Evolutionary conservation across 257 asterid genomes (phyloP), one percentile per base, ranked within the genome.

Genomic region (Capsicum chinense): DNA sequence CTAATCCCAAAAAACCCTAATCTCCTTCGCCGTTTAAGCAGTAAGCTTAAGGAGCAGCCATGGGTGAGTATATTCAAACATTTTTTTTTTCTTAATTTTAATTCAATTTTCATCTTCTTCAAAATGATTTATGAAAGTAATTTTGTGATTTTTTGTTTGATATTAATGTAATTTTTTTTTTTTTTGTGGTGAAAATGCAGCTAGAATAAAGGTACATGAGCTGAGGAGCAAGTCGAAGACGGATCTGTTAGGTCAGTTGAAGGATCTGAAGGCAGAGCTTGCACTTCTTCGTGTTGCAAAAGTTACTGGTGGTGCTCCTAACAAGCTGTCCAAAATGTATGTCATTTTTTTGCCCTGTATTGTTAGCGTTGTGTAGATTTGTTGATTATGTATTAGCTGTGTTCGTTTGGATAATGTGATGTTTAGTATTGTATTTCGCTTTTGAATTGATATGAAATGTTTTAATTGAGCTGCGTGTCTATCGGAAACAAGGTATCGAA

Each of bases 301-400:
- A 83, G 90, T 88, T 74, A 88, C 90, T 52, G 90, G 90, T 37
- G 90, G 90, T 81, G 90, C 90, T 62, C 88, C 90, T 13, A 88
- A 88, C 85, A 88, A 88, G 81, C 88, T 88, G 17, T 88, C 90
- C 73, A 88, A 88, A 78, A 88, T 88, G 88, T 88, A 80, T 42
- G 76, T 15, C 4, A 21, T 66, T 19, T 62, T 6, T 44, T 63
- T 5, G 1, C 12, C 19, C 15, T 62, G 16, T 21, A 3, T 39
- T 39, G 42, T 39, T 39, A 39, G 42, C 26, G 26, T 26, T 26
- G 33, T 1, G 33, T 9, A 21, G 56, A 71, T 13, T 70, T 1
- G 33, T 9, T 50, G 56, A 71, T 33, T 70, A 14, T 9, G 56
- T 70, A 70, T 9, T 70, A 16, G 7, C 17, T 70, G 39, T 63